Conservation (phyloP, 495 filamentous ascomycete species). For the Evernia prunastri region DNA sequence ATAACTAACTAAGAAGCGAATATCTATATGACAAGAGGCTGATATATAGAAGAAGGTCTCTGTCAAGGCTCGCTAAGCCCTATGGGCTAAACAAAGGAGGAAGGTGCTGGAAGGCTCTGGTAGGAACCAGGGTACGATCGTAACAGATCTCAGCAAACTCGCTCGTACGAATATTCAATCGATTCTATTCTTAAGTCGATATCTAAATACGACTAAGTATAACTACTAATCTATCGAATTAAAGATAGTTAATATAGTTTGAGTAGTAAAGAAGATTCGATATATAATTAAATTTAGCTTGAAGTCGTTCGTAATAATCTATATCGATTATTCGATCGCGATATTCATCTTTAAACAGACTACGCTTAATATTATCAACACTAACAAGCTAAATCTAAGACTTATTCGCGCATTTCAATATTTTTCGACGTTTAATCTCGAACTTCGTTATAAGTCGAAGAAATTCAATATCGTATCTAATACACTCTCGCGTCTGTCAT, state of each 20-base stretch:
- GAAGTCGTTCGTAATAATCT: not conserved
- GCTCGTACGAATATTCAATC: too few relatives aligned
- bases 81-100: too few relatives aligned
- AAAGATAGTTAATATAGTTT: not conserved
- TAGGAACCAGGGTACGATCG: too few relatives aligned
- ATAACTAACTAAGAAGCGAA: too few relatives aligned
- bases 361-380: slow-evolving; percentile 3
- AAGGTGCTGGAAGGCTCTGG: too few relatives aligned
- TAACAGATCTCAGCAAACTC: too few relatives aligned
- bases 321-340: slow-evolving; percentile 5
- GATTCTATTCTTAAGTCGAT: slow-evolving; percentile 7
- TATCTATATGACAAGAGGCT: too few relatives aligned
- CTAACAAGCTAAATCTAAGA: slow-evolving; percentile 9
- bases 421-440: slow-evolving; percentile 12
- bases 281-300: not conserved
- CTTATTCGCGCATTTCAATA: slow-evolving; percentile 3
- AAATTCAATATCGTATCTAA: slow-evolving; percentile 10
- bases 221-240: not conserved
- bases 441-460: slow-evolving; percentile 6
- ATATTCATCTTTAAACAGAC: slow-evolving; percentile 9
- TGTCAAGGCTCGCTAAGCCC: too few relatives aligned
- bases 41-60: too few relatives aligned
- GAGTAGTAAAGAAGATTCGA: not conserved
- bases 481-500: not conserved
- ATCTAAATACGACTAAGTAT: not conserved